Conservation (phyloP, 345 rosid genomes). For the Physaria fendleri region DNA sequence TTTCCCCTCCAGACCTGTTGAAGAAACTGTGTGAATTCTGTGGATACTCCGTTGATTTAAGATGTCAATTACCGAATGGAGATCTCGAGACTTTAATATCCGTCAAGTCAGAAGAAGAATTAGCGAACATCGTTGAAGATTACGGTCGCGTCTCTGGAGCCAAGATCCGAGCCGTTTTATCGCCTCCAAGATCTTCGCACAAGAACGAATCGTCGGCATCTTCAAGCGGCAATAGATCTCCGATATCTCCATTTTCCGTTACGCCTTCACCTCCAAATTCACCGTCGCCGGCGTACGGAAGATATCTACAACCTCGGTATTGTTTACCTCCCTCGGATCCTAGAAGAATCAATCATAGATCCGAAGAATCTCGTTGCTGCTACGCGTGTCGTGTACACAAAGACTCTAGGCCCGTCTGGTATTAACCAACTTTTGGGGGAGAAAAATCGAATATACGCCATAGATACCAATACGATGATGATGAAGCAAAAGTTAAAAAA, state of each 20-base stretch:
- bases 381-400: slow-evolving; percentile 23
- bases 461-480: slow-evolving; percentile 1
- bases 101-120: slow-evolving; percentile 72
- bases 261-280: slow-evolving; percentile 30
- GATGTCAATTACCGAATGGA: slow-evolving; percentile 70
- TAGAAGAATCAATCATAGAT: slow-evolving; percentile 15
- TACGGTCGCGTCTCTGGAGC: slow-evolving; percentile 33
- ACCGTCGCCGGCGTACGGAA: slow-evolving; percentile 21
- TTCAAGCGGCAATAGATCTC: slow-evolving; percentile 37
- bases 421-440: slow-evolving; percentile 6
- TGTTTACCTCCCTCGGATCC: slow-evolving; percentile 28
- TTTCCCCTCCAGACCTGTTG: slow-evolving; percentile 35
- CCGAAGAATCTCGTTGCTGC: slow-evolving; percentile 14
- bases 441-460: slow-evolving; percentile 8
- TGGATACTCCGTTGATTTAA: slow-evolving; percentile 39
- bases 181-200: slow-evolving; percentile 39
- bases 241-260: slow-evolving; percentile 17
- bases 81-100: slow-evolving; percentile 77
- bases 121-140: slow-evolving; percentile 42
- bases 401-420: slow-evolving; percentile 25
- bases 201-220: slow-evolving; percentile 45
- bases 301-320: slow-evolving; percentile 1
- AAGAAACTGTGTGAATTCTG: slow-evolving; percentile 35
- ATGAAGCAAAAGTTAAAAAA: not conserved
- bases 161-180: slow-evolving; percentile 50